Base-by-base conservation (phyloP, 345 rosid genomes). In the Pugionium dolabratum region DNA sequence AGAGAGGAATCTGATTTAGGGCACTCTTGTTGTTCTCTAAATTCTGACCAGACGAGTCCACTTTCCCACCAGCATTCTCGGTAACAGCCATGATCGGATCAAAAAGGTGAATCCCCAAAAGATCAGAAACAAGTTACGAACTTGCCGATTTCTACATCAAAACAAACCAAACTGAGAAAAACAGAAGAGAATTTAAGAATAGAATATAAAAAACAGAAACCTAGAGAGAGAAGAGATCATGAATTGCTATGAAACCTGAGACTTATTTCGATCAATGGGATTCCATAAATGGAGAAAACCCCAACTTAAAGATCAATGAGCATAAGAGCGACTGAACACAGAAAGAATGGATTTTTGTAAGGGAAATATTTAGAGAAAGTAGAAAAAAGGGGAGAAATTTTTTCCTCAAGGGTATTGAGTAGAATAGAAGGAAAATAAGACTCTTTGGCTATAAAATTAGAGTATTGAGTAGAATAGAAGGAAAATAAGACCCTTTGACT, bases 61-160 rank as follows among this genome's bases (percentile, higher is more conserved):
- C 82, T 83, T 79, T 85, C 2, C 79, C 79, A 70, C 89, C 97
- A 67, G 88, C 91, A 86, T 84, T 87, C 75, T 95, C 99, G 62
- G 91, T 86, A 50, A 95, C 95, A 62, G 94, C 98, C 98, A 95
- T 95, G 85, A 82, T 85, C 78, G 49, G 67, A 54, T 5, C 18
- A 35, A 62, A 35, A 43, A 7, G 10, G 26, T 26, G 36, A 67
- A 47, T 29, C 52, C 56, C 27, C n/a, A 45, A 27, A 56, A 54
- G 70, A 72, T 72, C 56, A 64, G 59, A 50, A 56, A 48, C 66
- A 59, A 66, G 9, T 59, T 59, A 59, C 26, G 11, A 66, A 39
- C 59, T 64, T 44, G 60, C 34, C 59, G 73, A 77, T 73, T 73
- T 56, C 74, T 67, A 78, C 55, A 75, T 47, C 46, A 70, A 69